phyloP scores from a whole-genome alignment of 2,329 filamentous ascomycete genomes.

The Alternaria tenuissima region DNA sequence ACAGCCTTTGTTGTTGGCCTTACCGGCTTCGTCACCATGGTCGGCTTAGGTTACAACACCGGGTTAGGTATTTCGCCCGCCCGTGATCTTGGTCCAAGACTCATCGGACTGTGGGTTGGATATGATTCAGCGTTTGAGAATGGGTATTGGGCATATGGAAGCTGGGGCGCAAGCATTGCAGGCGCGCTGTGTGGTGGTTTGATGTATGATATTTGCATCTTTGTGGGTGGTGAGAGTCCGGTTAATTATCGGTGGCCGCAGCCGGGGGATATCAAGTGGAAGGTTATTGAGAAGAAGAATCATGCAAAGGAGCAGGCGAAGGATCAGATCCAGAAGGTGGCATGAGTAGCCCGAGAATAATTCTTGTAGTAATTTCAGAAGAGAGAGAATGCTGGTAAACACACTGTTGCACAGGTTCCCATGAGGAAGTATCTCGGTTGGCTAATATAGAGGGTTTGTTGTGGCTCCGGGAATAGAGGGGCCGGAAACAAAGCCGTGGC shows the following conservation, averaged over 20 bases:
- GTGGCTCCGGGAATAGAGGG: neutral
- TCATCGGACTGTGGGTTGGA: slow-evolving; percentile 72
- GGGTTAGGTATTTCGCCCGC: slow-evolving; percentile 69
- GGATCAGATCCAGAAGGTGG: slow-evolving; percentile 25
- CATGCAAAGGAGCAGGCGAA: slow-evolving; percentile 25
- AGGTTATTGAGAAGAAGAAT: slow-evolving; percentile 21
- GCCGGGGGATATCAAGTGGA: slow-evolving; percentile 34
- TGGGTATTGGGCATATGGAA: slow-evolving; percentile 42
- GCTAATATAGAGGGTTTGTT: slow-evolving; percentile 8
- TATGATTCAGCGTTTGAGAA: slow-evolving; percentile 62
- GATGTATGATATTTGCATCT: slow-evolving; percentile 44
- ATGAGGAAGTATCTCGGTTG: too few relatives aligned
- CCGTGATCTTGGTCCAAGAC: slow-evolving; percentile 74
- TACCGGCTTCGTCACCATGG: slow-evolving; percentile 34
- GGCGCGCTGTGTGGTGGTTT: slow-evolving; percentile 39
- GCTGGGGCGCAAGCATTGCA: slow-evolving; percentile 34
- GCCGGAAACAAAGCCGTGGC: neutral
- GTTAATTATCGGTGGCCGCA: slow-evolving; percentile 43
- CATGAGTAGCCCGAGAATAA: neutral
- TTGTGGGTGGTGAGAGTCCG: slow-evolving; percentile 41
- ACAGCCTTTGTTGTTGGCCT: slow-evolving; percentile 59
- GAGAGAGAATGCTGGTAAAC: too few relatives aligned
- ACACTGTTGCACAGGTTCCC: too few relatives aligned
- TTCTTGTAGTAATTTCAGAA: neutral
- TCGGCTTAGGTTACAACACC: slow-evolving; percentile 40